Percentiles rank a stretch among this genome's conserved stretches.
Conservation (phyloP, 208 protist genomes). For the Trypanosoma mega region DNA sequence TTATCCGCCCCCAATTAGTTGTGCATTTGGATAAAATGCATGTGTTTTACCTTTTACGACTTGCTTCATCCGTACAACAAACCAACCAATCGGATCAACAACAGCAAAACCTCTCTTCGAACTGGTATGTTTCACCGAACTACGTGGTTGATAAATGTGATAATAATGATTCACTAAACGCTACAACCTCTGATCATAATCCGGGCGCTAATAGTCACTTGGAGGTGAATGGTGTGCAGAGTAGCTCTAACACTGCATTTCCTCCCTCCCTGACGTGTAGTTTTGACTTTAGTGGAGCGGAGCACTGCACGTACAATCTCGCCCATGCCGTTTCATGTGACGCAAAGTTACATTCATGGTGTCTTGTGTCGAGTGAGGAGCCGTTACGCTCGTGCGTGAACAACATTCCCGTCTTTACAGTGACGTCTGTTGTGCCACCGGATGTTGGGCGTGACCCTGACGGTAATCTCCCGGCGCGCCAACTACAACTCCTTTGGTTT, state of each 20-base stretch:
- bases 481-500: slow-evolving; percentile 28
- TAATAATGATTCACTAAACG: not conserved
- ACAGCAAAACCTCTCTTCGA: not conserved
- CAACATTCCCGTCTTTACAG: slow-evolving; percentile 30
- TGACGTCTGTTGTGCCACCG: slow-evolving; percentile 13
- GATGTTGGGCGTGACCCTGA: not conserved
- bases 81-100: not conserved
- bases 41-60: slow-evolving; percentile 49
- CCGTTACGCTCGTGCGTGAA: slow-evolving; percentile 23
- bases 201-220: not conserved
- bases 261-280: not conserved
- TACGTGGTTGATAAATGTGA: not conserved
- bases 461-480: not conserved
- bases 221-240: not conserved
- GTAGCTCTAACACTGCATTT: not conserved
- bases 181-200: too few species aligned
- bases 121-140: not conserved
- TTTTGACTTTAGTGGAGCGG: not conserved
- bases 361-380: slow-evolving; percentile 26
- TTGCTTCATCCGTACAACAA: not conserved
- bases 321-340: slow-evolving; percentile 37
- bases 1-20: slow-evolving; percentile 40
- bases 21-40: slow-evolving; percentile 34
- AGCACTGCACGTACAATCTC: slow-evolving; percentile 26
- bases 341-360: slow-evolving; percentile 29